A percentile compares a stretch with the other conserved stretches of the same genome.
These are phyloP conservation scores for Pterocarpus macrocarpus DNA, from an alignment of 306 rosid genomes.

Conservation along the genomic window DNA sequence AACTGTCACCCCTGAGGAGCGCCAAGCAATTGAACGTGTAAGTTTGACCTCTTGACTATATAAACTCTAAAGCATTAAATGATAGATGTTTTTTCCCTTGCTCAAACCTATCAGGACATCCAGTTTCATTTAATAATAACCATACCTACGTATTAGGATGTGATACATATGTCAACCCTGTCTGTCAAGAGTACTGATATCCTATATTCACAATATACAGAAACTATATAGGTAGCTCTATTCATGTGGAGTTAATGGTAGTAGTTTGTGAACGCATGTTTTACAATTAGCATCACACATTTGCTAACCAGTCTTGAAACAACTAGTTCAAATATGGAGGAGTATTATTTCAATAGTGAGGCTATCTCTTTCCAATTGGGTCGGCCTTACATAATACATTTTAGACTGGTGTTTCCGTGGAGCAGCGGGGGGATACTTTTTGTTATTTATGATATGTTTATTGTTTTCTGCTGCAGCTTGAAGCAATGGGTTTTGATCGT, in stretches of 20 bases:
- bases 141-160: neutral
- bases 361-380: neutral
- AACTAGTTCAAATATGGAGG: conserved; percentile 20
- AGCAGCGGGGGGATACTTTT: neutral
- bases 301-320: conserved; percentile 2
- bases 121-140: neutral
- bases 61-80: neutral
- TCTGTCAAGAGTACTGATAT: conserved; percentile 17
- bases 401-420: neutral
- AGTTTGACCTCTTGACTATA: conserved; percentile 48
- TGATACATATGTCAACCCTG: conserved; percentile 3
- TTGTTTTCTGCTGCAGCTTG: conserved; percentile 65
- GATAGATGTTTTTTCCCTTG: neutral
- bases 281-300: conserved; percentile 1
- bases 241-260: neutral
- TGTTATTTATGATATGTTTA: neutral
- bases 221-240: neutral
- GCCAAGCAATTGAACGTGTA: conserved; percentile 92
- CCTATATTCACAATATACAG: neutral
- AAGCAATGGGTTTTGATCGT: conserved; percentile 90
- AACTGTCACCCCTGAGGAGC: conserved; percentile 92
- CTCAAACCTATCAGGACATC: neutral
- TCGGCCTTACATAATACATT: neutral
- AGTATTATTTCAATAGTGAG: no score
- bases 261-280: neutral